phyloP scores from a whole-genome alignment of 106 monocot genomes.

The Iris macrosiphon region DNA sequence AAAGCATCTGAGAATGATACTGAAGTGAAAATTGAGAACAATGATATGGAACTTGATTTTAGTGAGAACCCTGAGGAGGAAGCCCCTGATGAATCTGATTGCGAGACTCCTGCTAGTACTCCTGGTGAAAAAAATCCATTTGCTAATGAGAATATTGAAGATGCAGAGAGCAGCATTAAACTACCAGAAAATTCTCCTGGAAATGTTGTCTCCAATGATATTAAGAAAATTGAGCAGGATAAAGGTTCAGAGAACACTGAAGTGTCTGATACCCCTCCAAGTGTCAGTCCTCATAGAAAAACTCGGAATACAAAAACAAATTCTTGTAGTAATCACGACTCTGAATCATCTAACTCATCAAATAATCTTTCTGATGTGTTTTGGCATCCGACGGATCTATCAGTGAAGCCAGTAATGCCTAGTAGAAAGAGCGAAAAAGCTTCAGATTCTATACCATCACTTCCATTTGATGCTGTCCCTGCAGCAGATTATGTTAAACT shows the following conservation, averaged over 20 bases:
- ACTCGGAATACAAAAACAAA: slow-evolving; percentile 24
- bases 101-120: slow-evolving; percentile 28
- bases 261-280: slow-evolving; percentile 39
- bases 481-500: slow-evolving; percentile 74
- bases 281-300: slow-evolving; percentile 25
- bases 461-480: slow-evolving; percentile 61
- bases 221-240: slow-evolving; percentile 30
- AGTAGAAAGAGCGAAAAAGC: slow-evolving; percentile 63
- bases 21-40: slow-evolving; percentile 91
- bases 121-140: slow-evolving; percentile 22
- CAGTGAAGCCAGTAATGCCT: slow-evolving; percentile 92
- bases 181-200: slow-evolving; percentile 24
- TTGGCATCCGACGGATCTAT: slow-evolving; percentile 88
- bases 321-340: slow-evolving; percentile 24
- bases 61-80: slow-evolving; percentile 89
- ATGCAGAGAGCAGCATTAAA: slow-evolving; percentile 17
- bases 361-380: slow-evolving; percentile 38
- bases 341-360: slow-evolving; percentile 17
- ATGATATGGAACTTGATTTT: slow-evolving; percentile 99
- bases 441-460: slow-evolving; percentile 32
- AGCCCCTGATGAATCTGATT: slow-evolving; percentile 64
- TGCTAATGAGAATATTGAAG: slow-evolving; percentile 22
- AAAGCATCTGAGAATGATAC: slow-evolving; percentile 56
- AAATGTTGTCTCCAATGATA: slow-evolving; percentile 17
- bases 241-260: slow-evolving; percentile 27